phyloP scores from a whole-genome alignment of 257 asterid genomes.

The Scutellaria barbata region DNA sequence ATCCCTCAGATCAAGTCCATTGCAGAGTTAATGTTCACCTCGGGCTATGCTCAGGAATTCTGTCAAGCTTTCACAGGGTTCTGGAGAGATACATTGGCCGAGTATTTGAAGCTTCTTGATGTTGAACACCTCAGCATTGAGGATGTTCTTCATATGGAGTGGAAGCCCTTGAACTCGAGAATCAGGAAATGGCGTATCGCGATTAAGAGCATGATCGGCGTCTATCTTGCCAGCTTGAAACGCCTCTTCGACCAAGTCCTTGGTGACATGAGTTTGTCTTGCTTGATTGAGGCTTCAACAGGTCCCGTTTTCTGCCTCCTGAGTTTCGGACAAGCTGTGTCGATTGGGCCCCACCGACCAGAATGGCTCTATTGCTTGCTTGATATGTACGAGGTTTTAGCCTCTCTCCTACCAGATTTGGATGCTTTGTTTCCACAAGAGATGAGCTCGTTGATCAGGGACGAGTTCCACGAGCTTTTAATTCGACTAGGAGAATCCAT shows the following conservation, averaged over 20 bases:
- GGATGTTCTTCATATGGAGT: conserved; percentile 69
- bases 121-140: conserved; percentile 57
- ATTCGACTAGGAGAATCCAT: conserved; percentile 50
- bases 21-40: conserved; percentile 56
- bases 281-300: conserved; percentile 61
- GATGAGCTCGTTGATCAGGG: conserved; percentile 36
- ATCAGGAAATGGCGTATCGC: conserved; percentile 65
- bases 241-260: conserved; percentile 57
- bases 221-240: conserved; percentile 51
- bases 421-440: conserved; percentile 51
- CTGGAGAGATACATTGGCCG: conserved; percentile 54
- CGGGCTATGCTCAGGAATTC: conserved; percentile 56
- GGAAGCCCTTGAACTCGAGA: conserved; percentile 52
- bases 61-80: conserved; percentile 49
- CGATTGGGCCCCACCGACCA: conserved; percentile 56
- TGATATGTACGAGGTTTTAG: conserved; percentile 62
- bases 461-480: conserved; percentile 56
- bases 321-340: conserved; percentile 66
- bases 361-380: conserved; percentile 67
- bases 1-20: conserved; percentile 57
- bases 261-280: conserved; percentile 43
- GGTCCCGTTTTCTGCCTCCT: conserved; percentile 51
- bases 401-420: conserved; percentile 39
- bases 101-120: conserved; percentile 44
- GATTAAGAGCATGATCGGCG: conserved; percentile 41